These are phyloP conservation scores for Kluyveromyces nonfermentans DNA, from an alignment of 805 yeast species.

Conservation along the genomic window DNA sequence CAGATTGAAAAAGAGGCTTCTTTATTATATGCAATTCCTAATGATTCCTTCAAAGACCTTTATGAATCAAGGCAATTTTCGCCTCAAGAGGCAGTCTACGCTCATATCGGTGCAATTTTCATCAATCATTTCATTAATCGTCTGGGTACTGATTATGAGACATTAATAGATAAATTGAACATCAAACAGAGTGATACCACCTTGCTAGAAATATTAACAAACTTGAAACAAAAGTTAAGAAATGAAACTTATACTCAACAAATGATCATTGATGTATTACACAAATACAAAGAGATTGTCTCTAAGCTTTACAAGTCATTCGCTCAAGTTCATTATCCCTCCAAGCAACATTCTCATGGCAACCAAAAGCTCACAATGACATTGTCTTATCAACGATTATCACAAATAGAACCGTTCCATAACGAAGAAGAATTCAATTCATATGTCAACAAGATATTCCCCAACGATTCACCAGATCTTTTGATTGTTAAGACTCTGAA, in stretches of 20 bases:
- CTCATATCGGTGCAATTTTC: slow-evolving; percentile 87
- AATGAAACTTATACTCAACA: slow-evolving; percentile 88
- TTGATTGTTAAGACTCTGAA: slow-evolving; percentile 74
- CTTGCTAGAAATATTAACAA: slow-evolving; percentile 55
- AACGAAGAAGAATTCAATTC: slow-evolving; percentile 66
- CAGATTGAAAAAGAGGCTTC: slow-evolving; percentile 94
- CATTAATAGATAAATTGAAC: slow-evolving; percentile 56
- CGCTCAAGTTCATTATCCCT: slow-evolving; percentile 82
- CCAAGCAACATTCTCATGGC: slow-evolving; percentile 29
- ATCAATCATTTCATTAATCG: slow-evolving; percentile 92
- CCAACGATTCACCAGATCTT: slow-evolving; percentile 68
- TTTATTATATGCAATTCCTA: slow-evolving; percentile 81
- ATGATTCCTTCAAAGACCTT: slow-evolving; percentile 64
- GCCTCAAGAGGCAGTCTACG: slow-evolving; percentile 88
- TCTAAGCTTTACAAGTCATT: slow-evolving; percentile 82
- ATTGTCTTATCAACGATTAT: slow-evolving; percentile 75
- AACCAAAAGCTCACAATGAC: slow-evolving; percentile 36
- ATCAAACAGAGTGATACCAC: slow-evolving; percentile 52
- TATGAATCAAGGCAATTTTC: slow-evolving; percentile 73
- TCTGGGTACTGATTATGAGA: slow-evolving; percentile 79
- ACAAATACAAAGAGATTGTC: slow-evolving; percentile 58
- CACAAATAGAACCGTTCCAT: slow-evolving; percentile 66
- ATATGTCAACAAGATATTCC: slow-evolving; percentile 55
- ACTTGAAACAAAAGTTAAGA: slow-evolving; percentile 80
- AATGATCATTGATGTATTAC: slow-evolving; percentile 69